Conservation (phyloP, 345 rosid species). For the Microthlaspi erraticum region DNA sequence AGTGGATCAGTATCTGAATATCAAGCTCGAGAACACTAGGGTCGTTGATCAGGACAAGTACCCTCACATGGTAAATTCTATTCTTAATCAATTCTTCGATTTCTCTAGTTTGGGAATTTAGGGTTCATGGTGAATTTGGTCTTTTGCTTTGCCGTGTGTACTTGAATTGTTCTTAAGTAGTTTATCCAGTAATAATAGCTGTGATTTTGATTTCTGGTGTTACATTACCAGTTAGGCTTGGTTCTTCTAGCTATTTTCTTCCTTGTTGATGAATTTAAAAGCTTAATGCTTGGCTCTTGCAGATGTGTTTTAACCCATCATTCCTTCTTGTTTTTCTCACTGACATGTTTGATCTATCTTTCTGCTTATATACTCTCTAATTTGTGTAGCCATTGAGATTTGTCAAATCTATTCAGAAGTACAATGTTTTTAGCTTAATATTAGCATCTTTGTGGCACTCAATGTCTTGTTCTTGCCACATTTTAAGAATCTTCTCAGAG, state of each 20-base stretch:
- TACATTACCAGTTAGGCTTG: background rate
- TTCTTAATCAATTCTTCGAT: background rate
- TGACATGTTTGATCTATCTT: background rate
- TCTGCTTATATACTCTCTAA: conserved; percentile 14
- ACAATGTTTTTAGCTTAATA: background rate
- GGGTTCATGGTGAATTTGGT: background rate
- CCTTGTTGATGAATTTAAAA: conserved; percentile 15
- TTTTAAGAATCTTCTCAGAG: background rate
- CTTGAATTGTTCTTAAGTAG: conserved; percentile 9
- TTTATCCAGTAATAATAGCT: conserved; percentile 6
- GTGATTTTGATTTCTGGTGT: conserved; percentile 19
- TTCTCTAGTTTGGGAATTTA: conserved; percentile 3
- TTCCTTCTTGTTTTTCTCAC: background rate
- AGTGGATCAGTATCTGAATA: conserved; percentile 98
- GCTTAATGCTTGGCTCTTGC: conserved; percentile 13
- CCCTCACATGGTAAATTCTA: conserved; percentile 86
- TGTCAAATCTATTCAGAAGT: background rate
- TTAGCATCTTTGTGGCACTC: conserved; percentile 1
- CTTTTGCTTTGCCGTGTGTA: background rate
- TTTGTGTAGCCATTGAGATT: conserved; percentile 20
- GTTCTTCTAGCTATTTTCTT: conserved; percentile 13
- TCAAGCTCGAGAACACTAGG: conserved; percentile 99
- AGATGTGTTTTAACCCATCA: conserved; percentile 2
- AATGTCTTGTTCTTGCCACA: background rate
- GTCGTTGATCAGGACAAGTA: conserved; percentile 99